phyloP scores from a whole-genome alignment of 1,284 basidiomycete genomes.

The Porodaedalea pini region DNA sequence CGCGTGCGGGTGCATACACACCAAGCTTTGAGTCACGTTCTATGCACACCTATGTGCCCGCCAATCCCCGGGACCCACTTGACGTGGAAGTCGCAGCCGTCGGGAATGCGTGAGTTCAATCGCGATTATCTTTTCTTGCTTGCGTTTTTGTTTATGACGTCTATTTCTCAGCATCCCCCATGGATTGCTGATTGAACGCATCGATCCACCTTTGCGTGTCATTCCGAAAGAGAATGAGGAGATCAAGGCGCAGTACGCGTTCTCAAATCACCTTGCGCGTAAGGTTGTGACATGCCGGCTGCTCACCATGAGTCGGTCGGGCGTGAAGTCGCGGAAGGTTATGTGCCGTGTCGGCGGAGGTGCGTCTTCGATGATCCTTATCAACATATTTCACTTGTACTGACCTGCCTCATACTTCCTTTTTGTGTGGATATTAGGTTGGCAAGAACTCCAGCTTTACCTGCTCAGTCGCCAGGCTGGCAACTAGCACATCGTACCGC shows the following conservation, averaged over 20 bases:
- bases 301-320: slow-evolving; percentile 66
- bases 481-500: not conserved
- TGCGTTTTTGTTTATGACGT: not conserved
- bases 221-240: slow-evolving; percentile 71
- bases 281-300: slow-evolving; percentile 79
- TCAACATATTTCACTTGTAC: slow-evolving; percentile 2
- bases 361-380: slow-evolving; percentile 36
- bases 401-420: not conserved
- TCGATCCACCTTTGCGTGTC: slow-evolving; percentile 66
- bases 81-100: slow-evolving; percentile 75
- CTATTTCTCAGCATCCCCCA: slow-evolving; percentile 52
- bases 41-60: slow-evolving; percentile 62
- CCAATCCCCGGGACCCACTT: slow-evolving; percentile 72
- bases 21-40: slow-evolving; percentile 51
- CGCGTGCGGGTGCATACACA: slow-evolving; percentile 58
- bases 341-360: slow-evolving; percentile 84
- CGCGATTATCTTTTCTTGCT: not conserved
- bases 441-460: slow-evolving; percentile 82
- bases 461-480: slow-evolving; percentile 60
- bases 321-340: slow-evolving; percentile 71
- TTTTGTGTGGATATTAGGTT: slow-evolving; percentile 47
- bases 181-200: slow-evolving; percentile 69
- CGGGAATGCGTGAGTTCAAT: slow-evolving; percentile 49
- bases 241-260: slow-evolving; percentile 77
- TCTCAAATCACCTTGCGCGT: slow-evolving; percentile 64